These are phyloP conservation scores for Echeveria elegans DNA, from an alignment of 164 flowering plant species.

Conservation along the genomic window DNA sequence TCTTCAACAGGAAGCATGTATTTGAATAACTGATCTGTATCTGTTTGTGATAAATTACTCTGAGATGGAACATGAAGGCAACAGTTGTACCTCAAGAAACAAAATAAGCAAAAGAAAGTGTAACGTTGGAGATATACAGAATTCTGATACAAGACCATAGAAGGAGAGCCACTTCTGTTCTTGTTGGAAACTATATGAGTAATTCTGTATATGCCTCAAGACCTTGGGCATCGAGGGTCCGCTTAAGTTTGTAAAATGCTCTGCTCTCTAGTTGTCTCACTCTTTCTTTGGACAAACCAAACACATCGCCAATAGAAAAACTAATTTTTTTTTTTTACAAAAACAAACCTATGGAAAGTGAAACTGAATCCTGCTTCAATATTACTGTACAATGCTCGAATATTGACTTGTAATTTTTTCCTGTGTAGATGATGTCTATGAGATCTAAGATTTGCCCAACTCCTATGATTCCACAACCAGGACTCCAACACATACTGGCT, in stretches of 20 bases:
- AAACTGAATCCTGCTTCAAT: too few relatives aligned
- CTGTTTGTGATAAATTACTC: too few relatives aligned
- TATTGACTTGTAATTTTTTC: background rate
- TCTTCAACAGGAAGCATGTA: too few relatives aligned
- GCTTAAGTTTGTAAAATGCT: conserved; percentile 65
- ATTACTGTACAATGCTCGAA: background rate
- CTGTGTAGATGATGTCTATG: conserved; percentile 25
- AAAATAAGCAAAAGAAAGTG: too few relatives aligned
- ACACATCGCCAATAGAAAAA: conserved; percentile 45
- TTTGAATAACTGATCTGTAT: too few relatives aligned
- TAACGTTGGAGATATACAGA: background rate
- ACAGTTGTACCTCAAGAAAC: too few relatives aligned
- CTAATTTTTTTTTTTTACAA: too few relatives aligned
- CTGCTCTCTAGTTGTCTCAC: conserved; percentile 69
- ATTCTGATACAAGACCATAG: background rate
- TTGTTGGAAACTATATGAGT: conserved; percentile 17
- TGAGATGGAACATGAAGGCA: too few relatives aligned
- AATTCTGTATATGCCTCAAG: conserved; percentile 42
- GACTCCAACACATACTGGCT: conserved; percentile 15
- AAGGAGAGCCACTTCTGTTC: background rate
- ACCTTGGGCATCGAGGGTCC: conserved; percentile 42
- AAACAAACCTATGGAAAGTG: too few relatives aligned
- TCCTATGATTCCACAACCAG: conserved; percentile 12
- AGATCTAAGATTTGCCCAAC: conserved; percentile 12
- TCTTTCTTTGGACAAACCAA: conserved; percentile 69